Evolutionary conservation across 441 rosid species (phyloP).

Genomic region (Oxalis stricta): DNA sequence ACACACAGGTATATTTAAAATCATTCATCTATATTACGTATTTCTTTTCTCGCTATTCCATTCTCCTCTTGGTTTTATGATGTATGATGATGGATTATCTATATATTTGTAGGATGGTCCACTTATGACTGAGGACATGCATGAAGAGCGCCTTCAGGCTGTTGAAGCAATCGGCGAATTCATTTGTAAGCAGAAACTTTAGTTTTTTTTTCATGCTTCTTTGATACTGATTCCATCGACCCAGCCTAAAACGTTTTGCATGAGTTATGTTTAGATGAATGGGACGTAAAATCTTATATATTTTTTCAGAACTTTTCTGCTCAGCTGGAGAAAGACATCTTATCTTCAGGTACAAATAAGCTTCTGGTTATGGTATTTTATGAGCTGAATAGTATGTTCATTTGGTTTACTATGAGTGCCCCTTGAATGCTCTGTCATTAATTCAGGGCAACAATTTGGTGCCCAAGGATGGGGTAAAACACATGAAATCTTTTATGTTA

Average conservation of each 20-base stretch:
- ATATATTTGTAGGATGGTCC: slow-evolving; percentile 59
- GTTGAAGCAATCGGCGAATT: slow-evolving; percentile 78
- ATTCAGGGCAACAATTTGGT: no score
- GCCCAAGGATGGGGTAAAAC: no score
- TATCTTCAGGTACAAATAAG: slow-evolving; percentile 50
- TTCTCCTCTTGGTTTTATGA: slow-evolving; percentile 1
- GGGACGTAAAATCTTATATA: slow-evolving; percentile 5
- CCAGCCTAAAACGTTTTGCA: not conserved
- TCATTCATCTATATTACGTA: slow-evolving; percentile 7
- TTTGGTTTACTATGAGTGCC: slow-evolving; percentile 1
- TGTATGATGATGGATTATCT: not conserved
- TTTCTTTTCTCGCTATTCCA: not conserved
- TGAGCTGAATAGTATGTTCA: not conserved
- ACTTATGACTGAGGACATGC: slow-evolving; percentile 99
- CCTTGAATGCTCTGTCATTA: not conserved
- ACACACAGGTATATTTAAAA: slow-evolving; percentile 55
- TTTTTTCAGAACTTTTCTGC: slow-evolving; percentile 85
- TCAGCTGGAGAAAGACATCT: slow-evolving; percentile 87
- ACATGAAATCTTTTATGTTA: no score
- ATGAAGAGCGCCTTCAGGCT: slow-evolving; percentile 91
- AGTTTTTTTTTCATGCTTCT: not conserved
- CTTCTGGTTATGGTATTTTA: not conserved
- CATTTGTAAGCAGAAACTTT: slow-evolving; percentile 52
- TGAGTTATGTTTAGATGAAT: not conserved
- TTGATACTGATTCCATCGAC: not conserved